Evolutionary conservation across 169 alveolate species (phyloP).

Genomic region (Cryptosporidium felis): DNA sequence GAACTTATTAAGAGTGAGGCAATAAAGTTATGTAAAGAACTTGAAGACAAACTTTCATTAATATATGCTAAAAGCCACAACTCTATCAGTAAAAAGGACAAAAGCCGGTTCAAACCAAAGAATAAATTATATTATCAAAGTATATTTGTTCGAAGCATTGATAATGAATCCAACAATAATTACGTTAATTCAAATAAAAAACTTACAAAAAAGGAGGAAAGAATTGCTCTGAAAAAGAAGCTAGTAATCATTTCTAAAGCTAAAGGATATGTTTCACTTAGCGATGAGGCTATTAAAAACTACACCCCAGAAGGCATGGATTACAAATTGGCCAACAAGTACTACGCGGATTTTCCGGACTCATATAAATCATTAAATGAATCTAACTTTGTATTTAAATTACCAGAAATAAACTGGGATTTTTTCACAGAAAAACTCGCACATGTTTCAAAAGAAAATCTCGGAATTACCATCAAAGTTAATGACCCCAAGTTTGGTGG

Average conservation of each 20-base stretch:
- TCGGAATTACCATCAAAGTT: conserved; percentile 35
- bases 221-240: conserved; percentile 26
- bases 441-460: background rate
- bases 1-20: conserved; percentile 11
- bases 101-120: background rate
- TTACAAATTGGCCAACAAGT: conserved; percentile 35
- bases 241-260: conserved; percentile 55
- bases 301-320: conserved; percentile 48
- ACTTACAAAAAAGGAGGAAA: conserved; percentile 29
- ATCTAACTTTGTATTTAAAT: conserved; percentile 1
- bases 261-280: conserved; percentile 46
- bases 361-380: background rate
- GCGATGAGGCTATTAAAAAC: conserved; percentile 5
- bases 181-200: too few relatives aligned
- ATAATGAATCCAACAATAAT: too few relatives aligned
- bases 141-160: too few relatives aligned
- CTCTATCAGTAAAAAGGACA: background rate
- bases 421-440: conserved; percentile 1
- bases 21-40: background rate
- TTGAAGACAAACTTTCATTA: conserved; percentile 15
- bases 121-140: background rate
- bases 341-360: conserved; percentile 42
- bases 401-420: conserved; percentile 48
- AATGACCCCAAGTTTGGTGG: conserved; percentile 57
- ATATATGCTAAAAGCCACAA: conserved; percentile 43